Percentiles rank a stretch among this genome's conserved stretches.
phyloP scores from a whole-genome alignment of 768 basidiomycete genomes.

The Mycena olivaceomarginata region DNA sequence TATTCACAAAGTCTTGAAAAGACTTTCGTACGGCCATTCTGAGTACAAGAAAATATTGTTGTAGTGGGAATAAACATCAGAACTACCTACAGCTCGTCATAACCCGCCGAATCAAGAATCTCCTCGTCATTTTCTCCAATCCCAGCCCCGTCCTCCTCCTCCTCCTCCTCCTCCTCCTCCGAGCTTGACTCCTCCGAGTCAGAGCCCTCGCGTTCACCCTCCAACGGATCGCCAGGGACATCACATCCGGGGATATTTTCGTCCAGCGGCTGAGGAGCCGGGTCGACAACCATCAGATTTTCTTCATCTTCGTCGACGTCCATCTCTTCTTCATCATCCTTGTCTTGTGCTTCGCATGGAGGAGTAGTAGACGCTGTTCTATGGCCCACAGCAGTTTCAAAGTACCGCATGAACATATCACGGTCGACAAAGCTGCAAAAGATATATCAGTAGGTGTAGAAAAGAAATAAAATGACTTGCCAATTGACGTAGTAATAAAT shows the following conservation, averaged over 20 bases:
- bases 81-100: background rate
- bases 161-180: background rate
- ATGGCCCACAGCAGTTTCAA: background rate
- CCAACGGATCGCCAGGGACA: background rate
- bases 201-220: background rate
- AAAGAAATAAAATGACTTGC: background rate
- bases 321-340: background rate
- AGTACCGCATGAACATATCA: constrained; percentile 25
- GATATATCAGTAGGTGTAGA: background rate
- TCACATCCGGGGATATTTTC: background rate
- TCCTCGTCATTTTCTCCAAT: background rate
- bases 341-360: background rate
- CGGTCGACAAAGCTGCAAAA: constrained; percentile 11
- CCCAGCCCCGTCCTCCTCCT: background rate
- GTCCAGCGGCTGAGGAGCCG: background rate
- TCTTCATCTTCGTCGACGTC: background rate
- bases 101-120: background rate
- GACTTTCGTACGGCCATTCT: too few relatives aligned
- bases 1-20: background rate
- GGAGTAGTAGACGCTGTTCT: background rate
- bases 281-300: too few relatives aligned
- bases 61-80: background rate
- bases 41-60: background rate
- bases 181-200: background rate
- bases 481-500: constrained; percentile 13